Percentiles rank a stretch among this genome's conserved stretches.
Conservation (phyloP, 225 moss, liverwort and hornwort species). For the Antitrichia curtipendula region DNA sequence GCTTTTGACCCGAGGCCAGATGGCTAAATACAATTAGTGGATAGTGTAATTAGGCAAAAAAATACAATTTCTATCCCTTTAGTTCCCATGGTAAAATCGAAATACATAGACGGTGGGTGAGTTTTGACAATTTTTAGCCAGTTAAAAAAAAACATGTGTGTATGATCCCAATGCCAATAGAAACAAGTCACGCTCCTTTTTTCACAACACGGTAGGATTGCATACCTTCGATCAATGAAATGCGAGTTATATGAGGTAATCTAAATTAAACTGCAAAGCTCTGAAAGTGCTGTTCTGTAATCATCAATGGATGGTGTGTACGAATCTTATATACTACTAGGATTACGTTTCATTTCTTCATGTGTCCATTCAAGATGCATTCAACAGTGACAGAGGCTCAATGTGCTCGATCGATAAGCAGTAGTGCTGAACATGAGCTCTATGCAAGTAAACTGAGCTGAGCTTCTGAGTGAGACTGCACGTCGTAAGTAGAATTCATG, state of each 20-base stretch:
- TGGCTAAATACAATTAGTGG: no score
- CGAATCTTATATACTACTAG: no score
- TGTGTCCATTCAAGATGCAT: not conserved
- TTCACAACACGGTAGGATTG: constrained; percentile 11
- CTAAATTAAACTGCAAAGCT: not conserved
- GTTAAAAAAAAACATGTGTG: not conserved
- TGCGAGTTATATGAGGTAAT: constrained; percentile 22
- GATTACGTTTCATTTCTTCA: not conserved
- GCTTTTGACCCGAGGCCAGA: no score
- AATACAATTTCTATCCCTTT: no score
- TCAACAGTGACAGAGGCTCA: not conserved
- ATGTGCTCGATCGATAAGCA: not conserved
- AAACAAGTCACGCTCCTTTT: constrained; percentile 3
- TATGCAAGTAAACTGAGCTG: not conserved
- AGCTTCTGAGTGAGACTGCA: not conserved
- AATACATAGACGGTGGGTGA: no score
- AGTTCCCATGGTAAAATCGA: no score
- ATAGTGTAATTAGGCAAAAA: no score
- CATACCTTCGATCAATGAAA: constrained; percentile 23
- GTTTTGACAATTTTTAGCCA: no score
- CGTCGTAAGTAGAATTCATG: no score
- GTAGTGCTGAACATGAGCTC: not conserved
- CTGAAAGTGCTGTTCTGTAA: not conserved
- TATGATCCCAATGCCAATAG: not conserved
- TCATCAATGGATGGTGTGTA: no score